These are phyloP conservation scores for Adansonia digitata DNA, from an alignment of 345 rosid genomes.

Conservation along the genomic window DNA sequence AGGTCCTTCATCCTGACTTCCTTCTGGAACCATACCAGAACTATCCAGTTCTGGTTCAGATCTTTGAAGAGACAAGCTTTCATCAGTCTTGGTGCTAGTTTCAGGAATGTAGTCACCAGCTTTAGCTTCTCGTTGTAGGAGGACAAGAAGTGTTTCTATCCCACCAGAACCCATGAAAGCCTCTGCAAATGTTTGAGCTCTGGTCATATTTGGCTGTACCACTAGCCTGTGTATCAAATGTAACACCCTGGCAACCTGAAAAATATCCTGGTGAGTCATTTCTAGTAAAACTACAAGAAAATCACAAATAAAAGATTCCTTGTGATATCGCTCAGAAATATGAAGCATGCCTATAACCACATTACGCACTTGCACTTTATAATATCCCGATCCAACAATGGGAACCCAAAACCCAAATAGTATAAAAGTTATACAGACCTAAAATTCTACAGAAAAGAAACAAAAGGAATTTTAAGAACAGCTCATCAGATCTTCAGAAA, in stretches of 20 bases:
- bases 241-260: slow-evolving; percentile 85
- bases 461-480: background rate
- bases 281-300: slow-evolving; percentile 10
- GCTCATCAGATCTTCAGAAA: background rate
- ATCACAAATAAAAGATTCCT: background rate
- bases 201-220: slow-evolving; percentile 83
- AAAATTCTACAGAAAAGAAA: background rate
- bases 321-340: slow-evolving; percentile 6
- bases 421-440: background rate
- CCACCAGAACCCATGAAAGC: slow-evolving; percentile 85
- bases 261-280: slow-evolving; percentile 21
- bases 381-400: background rate
- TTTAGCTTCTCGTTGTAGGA: slow-evolving; percentile 93
- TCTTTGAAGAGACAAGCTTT: slow-evolving; percentile 33
- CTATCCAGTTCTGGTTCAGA: slow-evolving; percentile 27
- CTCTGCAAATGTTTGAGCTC: slow-evolving; percentile 75
- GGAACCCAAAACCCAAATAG: background rate
- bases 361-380: background rate
- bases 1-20: slow-evolving; percentile 41
- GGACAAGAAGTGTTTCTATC: slow-evolving; percentile 92
- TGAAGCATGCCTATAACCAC: slow-evolving; percentile 4
- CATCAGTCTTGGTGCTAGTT: slow-evolving; percentile 27
- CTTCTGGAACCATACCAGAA: slow-evolving; percentile 22
- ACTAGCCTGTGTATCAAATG: slow-evolving; percentile 86
- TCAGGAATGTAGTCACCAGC: slow-evolving; percentile 57